phyloP scores from a whole-genome alignment of 1,284 basidiomycete species.

The Marasmius oreades region DNA sequence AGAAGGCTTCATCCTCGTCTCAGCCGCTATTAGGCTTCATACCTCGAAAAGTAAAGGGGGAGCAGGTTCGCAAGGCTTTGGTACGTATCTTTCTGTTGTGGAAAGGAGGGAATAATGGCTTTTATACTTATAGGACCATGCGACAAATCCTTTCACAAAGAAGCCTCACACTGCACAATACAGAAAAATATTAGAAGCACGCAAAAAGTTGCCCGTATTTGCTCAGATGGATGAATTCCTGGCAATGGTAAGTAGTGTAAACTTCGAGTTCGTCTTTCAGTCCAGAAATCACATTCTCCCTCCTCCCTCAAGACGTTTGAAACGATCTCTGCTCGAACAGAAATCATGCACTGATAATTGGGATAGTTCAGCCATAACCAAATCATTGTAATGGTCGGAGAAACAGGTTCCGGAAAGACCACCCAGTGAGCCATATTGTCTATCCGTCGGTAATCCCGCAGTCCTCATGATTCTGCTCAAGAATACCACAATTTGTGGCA shows the following conservation, averaged over 20 bases:
- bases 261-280: slow-evolving; percentile 13
- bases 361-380: slow-evolving; percentile 80
- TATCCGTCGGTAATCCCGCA: slow-evolving; percentile 15
- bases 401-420: slow-evolving; percentile 98
- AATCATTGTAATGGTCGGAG: slow-evolving; percentile 95
- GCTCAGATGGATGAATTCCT: slow-evolving; percentile 92
- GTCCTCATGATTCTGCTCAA: slow-evolving; percentile 27
- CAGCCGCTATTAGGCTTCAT: slow-evolving; percentile 77
- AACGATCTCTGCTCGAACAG: background rate
- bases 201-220: slow-evolving; percentile 91
- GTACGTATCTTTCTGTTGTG: slow-evolving; percentile 34
- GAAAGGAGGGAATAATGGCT: background rate
- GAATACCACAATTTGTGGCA: slow-evolving; percentile 94
- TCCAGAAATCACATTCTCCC: slow-evolving; percentile 13
- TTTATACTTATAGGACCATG: slow-evolving; percentile 57
- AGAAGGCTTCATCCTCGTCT: slow-evolving; percentile 28
- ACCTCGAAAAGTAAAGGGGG: slow-evolving; percentile 69
- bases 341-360: background rate
- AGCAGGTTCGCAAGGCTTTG: slow-evolving; percentile 73
- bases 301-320: slow-evolving; percentile 13
- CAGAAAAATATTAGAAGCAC: slow-evolving; percentile 80
- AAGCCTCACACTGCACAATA: slow-evolving; percentile 76
- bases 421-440: slow-evolving; percentile 73
- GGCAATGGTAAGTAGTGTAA: slow-evolving; percentile 63
- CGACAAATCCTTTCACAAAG: slow-evolving; percentile 88